phyloP scores from a whole-genome alignment of 2,329 filamentous ascomycete species.

The Aspergillus puulaauensis region DNA sequence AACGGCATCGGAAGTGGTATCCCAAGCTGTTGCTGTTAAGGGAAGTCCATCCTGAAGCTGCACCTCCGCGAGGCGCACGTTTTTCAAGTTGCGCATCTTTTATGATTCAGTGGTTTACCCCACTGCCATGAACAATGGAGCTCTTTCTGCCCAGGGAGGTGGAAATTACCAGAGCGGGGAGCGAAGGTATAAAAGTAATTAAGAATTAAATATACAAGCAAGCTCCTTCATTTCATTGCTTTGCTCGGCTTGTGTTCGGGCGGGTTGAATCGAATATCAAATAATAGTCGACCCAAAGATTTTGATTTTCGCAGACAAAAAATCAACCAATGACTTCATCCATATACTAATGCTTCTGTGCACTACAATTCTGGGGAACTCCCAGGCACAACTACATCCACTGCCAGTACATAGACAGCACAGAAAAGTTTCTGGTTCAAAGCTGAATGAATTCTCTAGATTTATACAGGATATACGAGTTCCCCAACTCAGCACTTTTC shows the following conservation, averaged over 20 bases:
- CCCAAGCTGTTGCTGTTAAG: constrained; percentile 81
- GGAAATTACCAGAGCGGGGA: background rate
- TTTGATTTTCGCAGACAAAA: constrained; percentile 39
- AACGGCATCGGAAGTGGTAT: constrained; percentile 72
- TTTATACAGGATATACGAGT: constrained; percentile 41
- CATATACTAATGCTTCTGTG: constrained; percentile 32
- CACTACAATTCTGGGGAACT: constrained; percentile 20
- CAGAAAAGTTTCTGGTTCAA: constrained; percentile 15
- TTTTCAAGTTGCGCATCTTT: constrained; percentile 84
- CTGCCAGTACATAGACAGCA: background rate
- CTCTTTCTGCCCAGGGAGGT: constrained; percentile 4
- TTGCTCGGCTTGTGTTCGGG: constrained; percentile 12
- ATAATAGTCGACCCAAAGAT: constrained; percentile 30
- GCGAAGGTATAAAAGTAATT: constrained; percentile 3
- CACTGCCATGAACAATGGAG: constrained; percentile 33
- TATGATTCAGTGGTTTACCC: constrained; percentile 35
- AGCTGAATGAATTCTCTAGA: constrained; percentile 35
- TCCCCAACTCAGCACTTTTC: constrained; percentile 23
- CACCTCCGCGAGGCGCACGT: constrained; percentile 68
- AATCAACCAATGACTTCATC: constrained; percentile 46
- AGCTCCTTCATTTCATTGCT: background rate
- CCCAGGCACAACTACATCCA: constrained; percentile 11
- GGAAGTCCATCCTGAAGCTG: constrained; percentile 58
- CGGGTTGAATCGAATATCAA: constrained; percentile 21
- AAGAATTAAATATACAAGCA: background rate